These are phyloP conservation scores for Xylaria palmicola DNA, from an alignment of 495 filamentous ascomycete genomes.

Conservation along the genomic window DNA sequence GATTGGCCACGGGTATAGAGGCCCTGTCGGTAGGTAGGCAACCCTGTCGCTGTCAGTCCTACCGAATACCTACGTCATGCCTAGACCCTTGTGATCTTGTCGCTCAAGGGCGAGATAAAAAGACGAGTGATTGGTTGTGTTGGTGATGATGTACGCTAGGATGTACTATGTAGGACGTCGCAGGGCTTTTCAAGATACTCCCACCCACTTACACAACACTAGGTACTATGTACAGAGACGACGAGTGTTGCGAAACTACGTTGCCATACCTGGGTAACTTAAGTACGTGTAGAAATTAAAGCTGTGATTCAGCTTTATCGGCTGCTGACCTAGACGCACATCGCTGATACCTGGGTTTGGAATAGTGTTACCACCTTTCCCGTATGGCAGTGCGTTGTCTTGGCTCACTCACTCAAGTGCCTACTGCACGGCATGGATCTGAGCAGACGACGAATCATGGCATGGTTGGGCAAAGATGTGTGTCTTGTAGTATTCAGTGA, in stretches of 20 bases:
- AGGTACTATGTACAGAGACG: not conserved
- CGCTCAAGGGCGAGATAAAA: not conserved
- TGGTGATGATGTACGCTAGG: no score
- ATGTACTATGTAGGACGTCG: no score
- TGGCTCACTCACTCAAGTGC: no score
- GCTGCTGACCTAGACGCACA: not conserved
- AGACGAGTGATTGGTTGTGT: not conserved
- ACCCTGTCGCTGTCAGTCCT: conserved; percentile 5
- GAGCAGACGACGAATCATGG: not conserved
- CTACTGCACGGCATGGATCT: not conserved
- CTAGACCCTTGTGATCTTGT: not conserved
- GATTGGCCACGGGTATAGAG: not conserved
- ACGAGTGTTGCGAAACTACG: not conserved
- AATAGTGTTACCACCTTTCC: not conserved
- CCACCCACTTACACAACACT: not conserved
- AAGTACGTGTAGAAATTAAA: not conserved
- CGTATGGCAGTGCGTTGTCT: no score
- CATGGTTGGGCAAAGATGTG: not conserved
- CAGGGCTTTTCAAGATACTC: not conserved
- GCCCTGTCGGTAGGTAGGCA: not conserved
- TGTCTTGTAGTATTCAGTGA: not conserved
- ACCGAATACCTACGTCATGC: conserved; percentile 15
- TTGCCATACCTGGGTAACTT: not conserved
- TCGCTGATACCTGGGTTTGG: not conserved
- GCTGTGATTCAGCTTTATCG: not conserved